A percentile compares a stretch with the other conserved stretches of the same genome.
Evolutionary conservation across 1,284 basidiomycete species (phyloP).

Genomic region (Melampsora abietis-canadensis): DNA sequence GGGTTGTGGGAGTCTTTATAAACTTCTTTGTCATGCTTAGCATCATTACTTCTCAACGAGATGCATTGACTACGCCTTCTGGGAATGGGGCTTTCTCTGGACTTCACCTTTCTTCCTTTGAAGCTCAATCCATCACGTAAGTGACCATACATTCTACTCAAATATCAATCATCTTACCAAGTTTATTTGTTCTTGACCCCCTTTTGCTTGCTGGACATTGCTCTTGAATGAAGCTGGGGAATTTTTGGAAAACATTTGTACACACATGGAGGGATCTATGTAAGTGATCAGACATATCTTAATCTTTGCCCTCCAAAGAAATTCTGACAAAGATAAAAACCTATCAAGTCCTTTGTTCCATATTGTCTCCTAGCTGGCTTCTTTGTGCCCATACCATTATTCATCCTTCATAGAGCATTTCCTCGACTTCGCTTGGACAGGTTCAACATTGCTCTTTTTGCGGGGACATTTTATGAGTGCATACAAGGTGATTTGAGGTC

Average conservation of each 20-base stretch:
- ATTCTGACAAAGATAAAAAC: background rate
- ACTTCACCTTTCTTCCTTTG: conserved; percentile 38
- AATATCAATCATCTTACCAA: background rate
- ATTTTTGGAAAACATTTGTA: conserved; percentile 39
- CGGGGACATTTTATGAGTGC: conserved; percentile 35
- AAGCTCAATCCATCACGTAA: conserved; percentile 40
- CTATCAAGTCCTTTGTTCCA: conserved; percentile 36
- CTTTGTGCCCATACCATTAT: conserved; percentile 29
- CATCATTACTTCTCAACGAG: conserved; percentile 32
- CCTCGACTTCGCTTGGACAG: conserved; percentile 20
- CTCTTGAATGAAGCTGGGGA: conserved; percentile 22
- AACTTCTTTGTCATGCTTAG: conserved; percentile 29
- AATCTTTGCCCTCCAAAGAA: background rate
- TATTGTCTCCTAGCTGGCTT: conserved; percentile 29
- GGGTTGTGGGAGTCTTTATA: conserved; percentile 24
- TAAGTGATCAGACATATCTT: background rate
- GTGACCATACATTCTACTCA: background rate
- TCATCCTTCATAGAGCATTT: conserved; percentile 23
- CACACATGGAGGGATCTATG: conserved; percentile 31
- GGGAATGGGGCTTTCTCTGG: conserved; percentile 38
- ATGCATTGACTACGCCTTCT: conserved; percentile 18
- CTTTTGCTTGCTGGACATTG: background rate
- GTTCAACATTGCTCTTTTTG: conserved; percentile 33
- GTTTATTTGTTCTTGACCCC: background rate
- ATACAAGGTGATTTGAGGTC: conserved; percentile 23